Base-by-base conservation (phyloP, 1,139 yeast genomes). In the Kodamaea sp. region DNA sequence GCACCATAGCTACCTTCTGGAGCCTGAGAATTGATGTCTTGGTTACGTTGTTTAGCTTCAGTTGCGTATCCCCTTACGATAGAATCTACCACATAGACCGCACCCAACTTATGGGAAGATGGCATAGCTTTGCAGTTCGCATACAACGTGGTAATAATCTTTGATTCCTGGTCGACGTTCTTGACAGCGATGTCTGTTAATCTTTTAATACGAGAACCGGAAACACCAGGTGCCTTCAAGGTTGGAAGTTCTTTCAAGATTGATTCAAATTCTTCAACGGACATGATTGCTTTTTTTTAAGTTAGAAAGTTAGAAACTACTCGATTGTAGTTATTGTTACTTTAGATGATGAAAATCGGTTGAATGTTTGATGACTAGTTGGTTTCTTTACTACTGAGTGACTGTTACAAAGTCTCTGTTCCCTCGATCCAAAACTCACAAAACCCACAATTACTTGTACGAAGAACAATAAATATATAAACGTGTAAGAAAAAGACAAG, bases 191-290 rank as follows among this genome's bases (percentile, higher is more conserved):
- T 60, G 38, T 85, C 86, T 31, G 92, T 85, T 54, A 89, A 70
- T 53, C 81, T 83, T 59, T 87, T 86, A 59, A 92, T 92, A 66
- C 96, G 89, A 40, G 96, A 80, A 26, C 97, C 97, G 22, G 97
- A 89, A 38, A 92, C 95, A 41, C 98, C 97, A 15, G 94, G 94
- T 18, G 96, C 82, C 62, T 87, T 88, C 46, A 87, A 70, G 15
- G 78, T 70, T 42, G 83, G 76, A 45, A 90, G 73, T 56, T 90
- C 94, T 50, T 79, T 80, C 51, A 90, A 70, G 41, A 83, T 74
- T 42, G 70, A 62, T 60, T 83, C 85, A 61, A 87, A 86, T 50
- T 80, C 81, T 57, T 80, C 82, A 50, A 70, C 57, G 22, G 67
- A 55, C 69, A 63, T 63, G 20, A 28, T 35, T 18, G 21, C 22